Percentiles rank a stretch among this genome's conserved stretches.
Conservation (phyloP, 306 rosid species). For the Sophora flavescens region DNA sequence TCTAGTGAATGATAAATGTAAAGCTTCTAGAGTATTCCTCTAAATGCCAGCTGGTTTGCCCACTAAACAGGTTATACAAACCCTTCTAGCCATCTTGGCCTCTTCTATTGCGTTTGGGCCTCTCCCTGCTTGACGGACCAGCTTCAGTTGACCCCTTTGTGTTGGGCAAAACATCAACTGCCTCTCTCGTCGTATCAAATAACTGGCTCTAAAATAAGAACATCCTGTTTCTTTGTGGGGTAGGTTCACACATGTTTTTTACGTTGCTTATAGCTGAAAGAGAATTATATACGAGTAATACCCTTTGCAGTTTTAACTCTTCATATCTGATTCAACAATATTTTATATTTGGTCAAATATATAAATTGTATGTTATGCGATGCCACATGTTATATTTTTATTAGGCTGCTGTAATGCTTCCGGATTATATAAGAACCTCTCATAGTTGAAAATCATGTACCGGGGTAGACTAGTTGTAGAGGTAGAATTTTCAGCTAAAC, state of each 20-base stretch:
- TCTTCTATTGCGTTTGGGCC: too few species aligned
- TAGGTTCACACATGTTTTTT: constrained; percentile 44
- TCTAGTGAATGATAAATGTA: too few species aligned
- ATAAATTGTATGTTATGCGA: not conserved
- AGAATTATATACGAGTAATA: too few species aligned
- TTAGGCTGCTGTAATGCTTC: not conserved
- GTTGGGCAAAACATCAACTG: too few species aligned
- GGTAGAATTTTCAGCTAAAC: not conserved
- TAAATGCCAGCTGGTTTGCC: too few species aligned
- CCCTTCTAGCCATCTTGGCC: too few species aligned
- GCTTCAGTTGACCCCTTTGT: too few species aligned
- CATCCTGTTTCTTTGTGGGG: constrained; percentile 77
- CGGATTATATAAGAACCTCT: not conserved
- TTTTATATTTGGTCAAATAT: not conserved
- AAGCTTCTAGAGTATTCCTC: too few species aligned
- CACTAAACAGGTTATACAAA: too few species aligned
- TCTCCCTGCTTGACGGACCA: too few species aligned
- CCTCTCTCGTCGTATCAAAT: too few species aligned
- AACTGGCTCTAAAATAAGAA: constrained; percentile 62
- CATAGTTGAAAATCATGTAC: not conserved
- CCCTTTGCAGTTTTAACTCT: not conserved
- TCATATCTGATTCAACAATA: not conserved
- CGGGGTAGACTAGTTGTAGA: not conserved
- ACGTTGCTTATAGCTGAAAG: not conserved
- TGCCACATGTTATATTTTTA: not conserved